Conservation (phyloP, 306 rosid genomes). For the Hylodesmum podocarpum region DNA sequence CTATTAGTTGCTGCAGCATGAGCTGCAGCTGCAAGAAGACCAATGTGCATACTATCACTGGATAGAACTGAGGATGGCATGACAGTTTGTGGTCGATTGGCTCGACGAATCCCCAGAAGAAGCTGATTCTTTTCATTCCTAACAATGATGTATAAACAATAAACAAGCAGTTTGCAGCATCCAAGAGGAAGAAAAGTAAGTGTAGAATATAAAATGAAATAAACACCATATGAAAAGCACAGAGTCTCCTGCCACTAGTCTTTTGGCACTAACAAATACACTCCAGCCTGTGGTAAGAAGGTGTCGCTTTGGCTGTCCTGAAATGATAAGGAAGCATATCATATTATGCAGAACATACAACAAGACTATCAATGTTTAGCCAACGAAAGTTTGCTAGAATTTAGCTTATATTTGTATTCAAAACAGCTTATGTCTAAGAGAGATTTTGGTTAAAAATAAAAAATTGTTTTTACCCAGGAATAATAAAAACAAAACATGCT, state of each 20-base stretch:
- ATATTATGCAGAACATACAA: neutral
- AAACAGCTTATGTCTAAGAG: neutral
- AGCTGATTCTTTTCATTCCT: conserved; percentile 95
- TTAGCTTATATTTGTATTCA: neutral
- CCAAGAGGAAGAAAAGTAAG: neutral
- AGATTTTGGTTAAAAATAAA: neutral
- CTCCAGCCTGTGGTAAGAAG: conserved; percentile 97
- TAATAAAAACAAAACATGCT: neutral
- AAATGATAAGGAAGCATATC: conserved; percentile 35
- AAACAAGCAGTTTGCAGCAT: conserved; percentile 21
- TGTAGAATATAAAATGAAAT: conserved; percentile 9
- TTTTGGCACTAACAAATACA: conserved; percentile 91
- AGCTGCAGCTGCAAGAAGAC: conserved; percentile 95
- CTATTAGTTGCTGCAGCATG: conserved; percentile 91
- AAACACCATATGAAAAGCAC: conserved; percentile 85
- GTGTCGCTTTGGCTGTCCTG: conserved; percentile 96
- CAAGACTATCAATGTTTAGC: neutral
- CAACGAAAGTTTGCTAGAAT: neutral
- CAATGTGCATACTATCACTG: conserved; percentile 92
- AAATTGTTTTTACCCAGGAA: neutral
- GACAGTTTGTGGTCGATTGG: conserved; percentile 75
- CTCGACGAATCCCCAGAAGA: conserved; percentile 82
- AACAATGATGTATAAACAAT: neutral
- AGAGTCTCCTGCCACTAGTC: conserved; percentile 91
- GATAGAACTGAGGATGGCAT: conserved; percentile 88